Percentiles rank a stretch among this genome's conserved stretches.
Conservation (phyloP, 208 protist species). For the Trypanosoma mega region DNA sequence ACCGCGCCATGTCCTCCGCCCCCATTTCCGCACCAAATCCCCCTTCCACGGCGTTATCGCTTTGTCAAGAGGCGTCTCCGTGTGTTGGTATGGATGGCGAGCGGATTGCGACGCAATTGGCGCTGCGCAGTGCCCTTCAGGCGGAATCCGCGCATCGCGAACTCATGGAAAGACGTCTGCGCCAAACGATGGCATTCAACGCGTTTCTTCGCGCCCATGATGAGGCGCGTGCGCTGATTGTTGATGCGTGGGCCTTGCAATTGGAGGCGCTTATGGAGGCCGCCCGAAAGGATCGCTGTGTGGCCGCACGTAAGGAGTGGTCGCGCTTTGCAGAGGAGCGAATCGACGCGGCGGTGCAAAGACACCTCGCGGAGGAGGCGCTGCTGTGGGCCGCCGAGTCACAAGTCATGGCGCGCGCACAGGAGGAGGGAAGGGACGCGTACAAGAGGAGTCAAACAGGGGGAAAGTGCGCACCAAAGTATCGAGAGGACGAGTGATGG, state of each 20-base stretch:
- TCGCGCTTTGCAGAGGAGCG: conserved; percentile 13
- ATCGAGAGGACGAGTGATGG: no score
- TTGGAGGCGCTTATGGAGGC: conserved; percentile 29
- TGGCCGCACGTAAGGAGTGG: conserved; percentile 10
- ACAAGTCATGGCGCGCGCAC: conserved; percentile 21
- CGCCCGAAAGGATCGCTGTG: background rate
- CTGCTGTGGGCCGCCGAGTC: conserved; percentile 24
- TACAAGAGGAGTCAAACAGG: conserved; percentile 11
- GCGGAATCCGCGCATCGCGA: conserved; percentile 20
- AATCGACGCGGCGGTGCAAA: background rate
- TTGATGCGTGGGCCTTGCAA: conserved; percentile 36
- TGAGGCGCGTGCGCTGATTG: conserved; percentile 26
- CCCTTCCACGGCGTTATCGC: no score
- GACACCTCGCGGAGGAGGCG: conserved; percentile 25
- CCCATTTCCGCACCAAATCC: no score
- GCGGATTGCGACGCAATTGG: conserved; percentile 18
- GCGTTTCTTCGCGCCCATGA: conserved; percentile 27
- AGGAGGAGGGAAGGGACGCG: conserved; percentile 20
- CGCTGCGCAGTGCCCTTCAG: conserved; percentile 4
- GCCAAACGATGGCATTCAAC: background rate
- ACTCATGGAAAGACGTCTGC: no score
- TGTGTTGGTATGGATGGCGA: conserved; percentile 25
- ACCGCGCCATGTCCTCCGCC: no score
- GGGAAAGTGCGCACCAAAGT: background rate
- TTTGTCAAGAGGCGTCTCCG: conserved; percentile 19